Base-by-base conservation (phyloP, 2,329 filamentous ascomycete genomes). In the Cryphonectria radicalis region DNA sequence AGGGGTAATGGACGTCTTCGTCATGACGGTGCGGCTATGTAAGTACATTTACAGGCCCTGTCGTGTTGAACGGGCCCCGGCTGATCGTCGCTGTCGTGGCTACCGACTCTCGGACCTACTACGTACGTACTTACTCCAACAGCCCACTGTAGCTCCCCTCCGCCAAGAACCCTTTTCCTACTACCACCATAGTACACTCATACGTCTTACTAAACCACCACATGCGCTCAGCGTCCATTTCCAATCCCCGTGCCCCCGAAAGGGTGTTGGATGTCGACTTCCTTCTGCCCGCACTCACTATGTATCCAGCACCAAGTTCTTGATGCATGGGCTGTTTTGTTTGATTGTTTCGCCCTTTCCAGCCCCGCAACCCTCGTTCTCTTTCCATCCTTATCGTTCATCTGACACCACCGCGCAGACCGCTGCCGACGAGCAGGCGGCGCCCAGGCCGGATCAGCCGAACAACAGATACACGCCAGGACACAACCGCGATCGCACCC, bases 151-250 rank as follows among this genome's bases (percentile, higher is more conserved):
- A 32, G 32, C 32, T 28, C 53, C 40, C 40, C 60, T 28, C 64
- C 19, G 19, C 63, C 63, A 32, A 50, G 50, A 22, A 37, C 63
- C 43, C 25, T n/a, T 53, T 14, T 32, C 35, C 42, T 59, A 6
- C 42, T 59, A 6, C 46, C 35, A 32, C 59, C 67, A 63, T 55
- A 37, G 40, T 25, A 22, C 22, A 32, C 32, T 32, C 32, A 50
- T 50, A 50, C 46, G 7, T 50, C 46, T 50, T n/a, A 50, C 46
- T 50, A 50, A 4, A 57, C 62, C 59, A 40, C 32, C 43, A 55
- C 43, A 67, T 69, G 63, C 53, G 63, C 65, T 70, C 53, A 70
- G 63, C 64, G 35, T 35, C 69, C 43, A 65, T 65, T 32, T 28
- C 3, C 53, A 28, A 50, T n/a, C 28, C 46, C 65, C 22, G 53